Percentiles rank a stretch among this genome's conserved stretches.
These are phyloP conservation scores for Mycena rosella DNA, from an alignment of 768 basidiomycete genomes.

Conservation along the genomic window DNA sequence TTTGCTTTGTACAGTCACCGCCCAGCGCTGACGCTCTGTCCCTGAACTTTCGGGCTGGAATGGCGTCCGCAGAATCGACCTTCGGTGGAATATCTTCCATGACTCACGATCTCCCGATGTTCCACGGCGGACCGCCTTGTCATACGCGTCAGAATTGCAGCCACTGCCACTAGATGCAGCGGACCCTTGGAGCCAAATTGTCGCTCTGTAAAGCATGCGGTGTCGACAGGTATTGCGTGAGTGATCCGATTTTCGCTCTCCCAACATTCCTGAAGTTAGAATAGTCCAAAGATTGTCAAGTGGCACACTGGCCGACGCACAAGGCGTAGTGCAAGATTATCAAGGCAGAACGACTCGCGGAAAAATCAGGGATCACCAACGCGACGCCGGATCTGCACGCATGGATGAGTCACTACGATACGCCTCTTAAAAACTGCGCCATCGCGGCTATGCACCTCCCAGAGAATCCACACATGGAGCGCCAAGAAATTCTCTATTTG, in stretches of 20 bases:
- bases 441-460: constrained; percentile 11
- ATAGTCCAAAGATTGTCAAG: constrained; percentile 24
- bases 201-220: neutral
- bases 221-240: constrained; percentile 7
- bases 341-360: neutral
- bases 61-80: too few species aligned
- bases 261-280: neutral
- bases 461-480: constrained; percentile 7
- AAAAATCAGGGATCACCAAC: neutral
- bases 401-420: constrained; percentile 19
- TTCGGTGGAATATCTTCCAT: neutral
- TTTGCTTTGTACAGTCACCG: too few species aligned
- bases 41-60: too few species aligned
- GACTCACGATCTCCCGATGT: constrained; percentile 11
- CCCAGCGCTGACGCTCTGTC: too few species aligned
- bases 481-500: neutral
- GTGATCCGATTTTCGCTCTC: too few species aligned
- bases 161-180: neutral
- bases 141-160: constrained; percentile 8
- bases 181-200: neutral
- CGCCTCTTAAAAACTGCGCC: constrained; percentile 12
- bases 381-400: neutral
- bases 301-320: constrained; percentile 17
- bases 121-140: neutral
- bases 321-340: neutral